phyloP scores from a whole-genome alignment of 2,329 filamentous ascomycete species.

The Trichoderma sp. region DNA sequence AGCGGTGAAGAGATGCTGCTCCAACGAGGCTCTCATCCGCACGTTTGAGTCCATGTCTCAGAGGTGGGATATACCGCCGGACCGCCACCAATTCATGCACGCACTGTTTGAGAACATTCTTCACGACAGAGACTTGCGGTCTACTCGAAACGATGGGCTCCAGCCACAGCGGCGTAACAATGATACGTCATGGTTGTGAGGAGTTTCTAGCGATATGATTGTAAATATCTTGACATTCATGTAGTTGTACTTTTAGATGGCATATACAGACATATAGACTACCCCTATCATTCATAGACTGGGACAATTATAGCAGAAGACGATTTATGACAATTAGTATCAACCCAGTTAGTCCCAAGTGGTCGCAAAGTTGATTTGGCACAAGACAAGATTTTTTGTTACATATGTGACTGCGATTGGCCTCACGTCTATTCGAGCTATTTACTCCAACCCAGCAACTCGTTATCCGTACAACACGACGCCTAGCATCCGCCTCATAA shows the following conservation, averaged over 20 bases:
- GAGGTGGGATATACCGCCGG: slow-evolving; percentile 49
- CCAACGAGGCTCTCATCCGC: slow-evolving; percentile 52
- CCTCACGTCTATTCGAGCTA: slow-evolving; percentile 40
- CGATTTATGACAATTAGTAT: slow-evolving; percentile 24
- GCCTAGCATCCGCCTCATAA: slow-evolving; percentile 27
- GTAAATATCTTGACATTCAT: slow-evolving; percentile 4
- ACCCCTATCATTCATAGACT: neutral
- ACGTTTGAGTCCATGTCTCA: slow-evolving; percentile 54
- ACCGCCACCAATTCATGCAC: slow-evolving; percentile 50
- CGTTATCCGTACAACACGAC: slow-evolving; percentile 5
- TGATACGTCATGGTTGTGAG: slow-evolving; percentile 37
- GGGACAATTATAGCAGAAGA: neutral
- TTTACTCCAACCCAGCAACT: slow-evolving; percentile 34
- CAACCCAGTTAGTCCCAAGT: neutral
- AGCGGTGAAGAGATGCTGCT: slow-evolving; percentile 65
- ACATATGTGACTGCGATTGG: slow-evolving; percentile 34
- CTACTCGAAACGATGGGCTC: slow-evolving; percentile 32
- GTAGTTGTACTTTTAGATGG: slow-evolving; percentile 8
- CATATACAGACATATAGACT: slow-evolving; percentile 6
- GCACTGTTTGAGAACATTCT: slow-evolving; percentile 48
- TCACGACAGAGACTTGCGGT: slow-evolving; percentile 37
- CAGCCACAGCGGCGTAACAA: slow-evolving; percentile 33
- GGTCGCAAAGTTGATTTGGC: neutral
- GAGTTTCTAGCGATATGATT: slow-evolving; percentile 10
- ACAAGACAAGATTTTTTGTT: slow-evolving; percentile 35